phyloP scores from a whole-genome alignment of 768 basidiomycete genomes.

The Kwoniella mangroviensis region DNA sequence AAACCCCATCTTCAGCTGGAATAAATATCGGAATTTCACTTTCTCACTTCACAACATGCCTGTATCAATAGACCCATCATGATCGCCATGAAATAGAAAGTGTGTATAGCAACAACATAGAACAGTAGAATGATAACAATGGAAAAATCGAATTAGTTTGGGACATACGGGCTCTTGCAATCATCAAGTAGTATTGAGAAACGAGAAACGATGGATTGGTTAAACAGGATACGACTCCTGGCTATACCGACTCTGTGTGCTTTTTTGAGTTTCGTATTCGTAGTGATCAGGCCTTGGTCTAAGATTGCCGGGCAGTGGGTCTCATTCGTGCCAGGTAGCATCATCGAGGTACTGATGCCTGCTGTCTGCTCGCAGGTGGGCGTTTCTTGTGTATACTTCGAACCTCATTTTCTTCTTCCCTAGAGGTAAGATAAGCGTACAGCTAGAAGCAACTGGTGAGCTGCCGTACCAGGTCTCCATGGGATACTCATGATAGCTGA shows the following conservation, averaged over 20 bases:
- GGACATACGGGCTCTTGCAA: background rate
- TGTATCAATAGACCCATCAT: background rate
- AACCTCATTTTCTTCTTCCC: conserved; percentile 51
- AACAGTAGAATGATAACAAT: background rate
- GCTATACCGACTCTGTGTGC: conserved; percentile 38
- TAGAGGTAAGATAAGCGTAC: conserved; percentile 28
- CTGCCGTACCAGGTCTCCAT: background rate
- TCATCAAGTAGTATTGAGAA: background rate
- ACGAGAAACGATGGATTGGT: conserved; percentile 17
- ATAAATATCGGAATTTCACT: background rate
- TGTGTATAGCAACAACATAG: background rate
- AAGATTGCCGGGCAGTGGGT: conserved; percentile 44
- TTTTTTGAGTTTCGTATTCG: conserved; percentile 45
- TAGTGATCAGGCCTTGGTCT: conserved; percentile 34
- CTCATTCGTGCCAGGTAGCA: background rate
- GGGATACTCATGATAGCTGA: background rate
- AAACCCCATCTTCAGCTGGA: background rate
- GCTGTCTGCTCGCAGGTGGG: conserved; percentile 32
- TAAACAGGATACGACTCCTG: conserved; percentile 17
- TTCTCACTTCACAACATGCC: background rate
- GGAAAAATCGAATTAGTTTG: background rate
- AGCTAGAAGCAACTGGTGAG: conserved; percentile 44
- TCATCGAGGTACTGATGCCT: background rate
- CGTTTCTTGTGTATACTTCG: conserved; percentile 47
- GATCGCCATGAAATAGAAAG: background rate